Base-by-base conservation (phyloP, 2,329 filamentous ascomycete genomes). In the Epichloe sibirici region DNA sequence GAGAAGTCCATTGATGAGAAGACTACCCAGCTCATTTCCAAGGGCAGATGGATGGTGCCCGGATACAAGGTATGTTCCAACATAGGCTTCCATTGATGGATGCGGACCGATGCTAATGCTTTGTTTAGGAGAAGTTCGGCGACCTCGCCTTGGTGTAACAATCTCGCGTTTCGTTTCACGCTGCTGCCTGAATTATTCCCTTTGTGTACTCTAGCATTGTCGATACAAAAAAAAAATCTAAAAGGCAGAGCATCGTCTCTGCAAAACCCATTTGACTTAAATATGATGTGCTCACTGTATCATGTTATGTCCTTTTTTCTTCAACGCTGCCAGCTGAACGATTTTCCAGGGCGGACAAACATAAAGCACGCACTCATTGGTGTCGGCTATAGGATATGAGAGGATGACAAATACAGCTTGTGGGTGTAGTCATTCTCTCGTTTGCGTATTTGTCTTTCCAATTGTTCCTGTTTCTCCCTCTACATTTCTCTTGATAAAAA, bases 1-100 rank as follows among this genome's bases (percentile, higher is more conserved):
- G 88, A 90, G 72, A 90, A 93, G 65, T 91, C 95, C 62, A 96
- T 98, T 72, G 91, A 97, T 76, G 84, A 95, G 82, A 94, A 94
- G 81, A 95, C 91, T 64, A 76, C 84, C 65, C 84, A 93, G 76
- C 83, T 98, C 70, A 90, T 98, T 60, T 88, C 88, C 73, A 96
- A 94, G 85, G 91, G 91, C 72, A 88, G 90, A 83, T 98, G 93
- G 93, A 82, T 85, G 77, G 90, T 95, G 68, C 90, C 93, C 59
- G 93, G 93, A 70, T 98, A 98, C 87, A 95, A 96, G 89, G 91
- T 91, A 77, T 65, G 85, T 68, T 53, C 5, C 25, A 17, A 38
- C 11, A 34, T 12, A 21, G 44, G 1, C 8, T 15, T 40, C 31
- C 28, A 34, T 28, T 8, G 31, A 3, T 43, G 9, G 17, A 25